Base-by-base conservation (phyloP, 2,329 filamentous ascomycete genomes). In the Geosmithia putterillii region DNA sequence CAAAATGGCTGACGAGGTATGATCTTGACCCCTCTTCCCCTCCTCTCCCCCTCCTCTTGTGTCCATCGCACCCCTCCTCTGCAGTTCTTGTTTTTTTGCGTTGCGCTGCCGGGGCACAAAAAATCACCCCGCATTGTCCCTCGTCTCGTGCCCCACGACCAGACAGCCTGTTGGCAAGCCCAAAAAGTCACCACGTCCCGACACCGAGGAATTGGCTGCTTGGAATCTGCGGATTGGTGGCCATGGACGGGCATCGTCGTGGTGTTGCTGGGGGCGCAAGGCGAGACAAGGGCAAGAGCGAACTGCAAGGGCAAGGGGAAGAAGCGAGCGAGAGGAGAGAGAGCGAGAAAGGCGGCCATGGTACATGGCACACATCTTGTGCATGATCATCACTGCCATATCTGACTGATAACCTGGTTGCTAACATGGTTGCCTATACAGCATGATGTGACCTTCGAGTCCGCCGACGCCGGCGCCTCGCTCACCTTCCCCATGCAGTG, bases 401-500 rank as follows among this genome's bases (percentile, higher is more conserved):
- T n/a, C n/a, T n/a, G n/a, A n/a, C n/a, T n/a, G n/a, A n/a, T n/a
- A n/a, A n/a, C n/a, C n/a, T n/a, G n/a, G n/a, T n/a, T 37, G 35
- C 35, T 37, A 37, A 39, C 19, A 39, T 22, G 7, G 14, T 37
- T 18, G 8, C 48, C 44, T 42, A 28, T 40, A 17, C 56, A 85
- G 76, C 79, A 83, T 67, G 76, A 84, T 61, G 69, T 71, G 56
- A 70, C 68, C 68, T 96, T 96, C 79, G 88, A 95, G 57, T 83
- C 80, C 70, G 87, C 82, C 76, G 88, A 95, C 76, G 89, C 94
- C 68, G 94, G 92, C 71, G 90, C 92, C 60, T 96, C 92, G 57
- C 64, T 74, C 63, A 98, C 92, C 64, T 95, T 66, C 76, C 92
- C 92, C 59, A 94, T 94, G 87, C 92, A 98, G 80, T 98, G 92